Base-by-base conservation (phyloP, 1,284 basidiomycete species). In the Microstroma glucosiphilum region DNA sequence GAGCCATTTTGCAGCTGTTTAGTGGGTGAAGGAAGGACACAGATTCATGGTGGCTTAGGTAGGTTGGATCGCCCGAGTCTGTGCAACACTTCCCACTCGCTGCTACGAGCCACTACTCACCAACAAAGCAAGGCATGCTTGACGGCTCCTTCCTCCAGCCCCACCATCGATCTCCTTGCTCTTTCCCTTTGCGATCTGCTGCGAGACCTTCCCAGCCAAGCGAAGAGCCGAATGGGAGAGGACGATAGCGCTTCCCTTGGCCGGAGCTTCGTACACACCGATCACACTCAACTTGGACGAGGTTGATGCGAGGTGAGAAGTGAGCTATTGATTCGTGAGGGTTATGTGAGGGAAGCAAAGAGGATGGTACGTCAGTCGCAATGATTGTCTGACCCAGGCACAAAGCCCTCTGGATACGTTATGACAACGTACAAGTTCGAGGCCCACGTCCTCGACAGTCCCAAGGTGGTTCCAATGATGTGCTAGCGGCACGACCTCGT, bases 381-480 rank as follows among this genome's bases (percentile, higher is more conserved):
- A 3, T 37, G 30, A 9, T 9, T 37, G 4, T 37, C 9, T 3
- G 30, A 4, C 30, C 3, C 30, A 37, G 4, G 4, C 4, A 37
- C 4, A 37, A 9, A 3, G 3, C 4, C 30, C 9, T 4, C 30
- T 37, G 4, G 30, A 37, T 37, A 37, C 30, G n/a, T n/a, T n/a
- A n/a, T n/a, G 17, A 12, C 15, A 17, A 17, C 43, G 15, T 48
- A 48, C 43, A 48, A 48, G 7, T 2, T 13, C 51, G 6, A 54
- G 21, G 2, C 21, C 51, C 6, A 54, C 25, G 25, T 54, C 51
- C 51, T 54, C 21, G 13, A 26, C 21, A 6, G 51, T 7, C 51
- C 21, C 51, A 21, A 54, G 51, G 25, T 21, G 19, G 17, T 19
- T 54, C 51, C 51, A 54, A 13, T 54, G 51, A 25, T 54, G 51